Evolutionary conservation across 768 basidiomycete genomes (phyloP), one percentile per base, ranked within the genome.

Genomic region (Rhodotorula kratochvilovae): DNA sequence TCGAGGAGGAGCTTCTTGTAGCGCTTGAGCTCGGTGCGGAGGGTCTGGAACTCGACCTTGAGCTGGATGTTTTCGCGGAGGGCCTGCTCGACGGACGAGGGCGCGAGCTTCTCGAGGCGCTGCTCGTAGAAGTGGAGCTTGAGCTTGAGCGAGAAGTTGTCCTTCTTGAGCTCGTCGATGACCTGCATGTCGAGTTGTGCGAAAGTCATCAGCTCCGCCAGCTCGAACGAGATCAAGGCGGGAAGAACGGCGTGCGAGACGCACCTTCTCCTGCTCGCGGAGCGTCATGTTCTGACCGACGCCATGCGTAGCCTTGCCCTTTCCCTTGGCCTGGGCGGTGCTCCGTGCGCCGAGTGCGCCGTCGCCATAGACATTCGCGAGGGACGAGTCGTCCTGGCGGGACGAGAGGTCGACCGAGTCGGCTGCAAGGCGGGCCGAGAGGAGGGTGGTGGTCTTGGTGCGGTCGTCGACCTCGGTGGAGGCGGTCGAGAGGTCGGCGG

Each of bases 41-140:
- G 39, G 2, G 73, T 77, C 46, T 82, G 80, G 67, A 80, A 75
- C 69, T 81, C 79, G 50, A 79, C 79, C 66, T 81, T 79, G 42
- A 81, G 71, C 45, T 91, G 89, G 79, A 88, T 84, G 78, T 90
- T 90, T 73, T 94, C 92, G 77, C 90, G 81, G 39, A 91, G 79
- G 0, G 84, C 87, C 66, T 87, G 84, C 77, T 96, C 90, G 79
- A 94, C 90, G 78, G 96, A 90, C 79, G 95, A 92, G 17, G 76
- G 76, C 13, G 73, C 72, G 59, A 93, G 87, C 76, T 91, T 87
- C 4, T 89, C 89, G 21, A 99, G 85, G 56, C 91, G 88, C 77
- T 98, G 92, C 80, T 97, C 91, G 54, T 96, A 86, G 79, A 96
- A 95, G 79, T 96, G 92, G 6, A 97, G 90, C 68, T 92, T 90